A percentile compares a stretch with the other conserved stretches of the same genome.
Evolutionary conservation across 306 rosid species (phyloP).

Genomic region (Ceratonia siliqua): DNA sequence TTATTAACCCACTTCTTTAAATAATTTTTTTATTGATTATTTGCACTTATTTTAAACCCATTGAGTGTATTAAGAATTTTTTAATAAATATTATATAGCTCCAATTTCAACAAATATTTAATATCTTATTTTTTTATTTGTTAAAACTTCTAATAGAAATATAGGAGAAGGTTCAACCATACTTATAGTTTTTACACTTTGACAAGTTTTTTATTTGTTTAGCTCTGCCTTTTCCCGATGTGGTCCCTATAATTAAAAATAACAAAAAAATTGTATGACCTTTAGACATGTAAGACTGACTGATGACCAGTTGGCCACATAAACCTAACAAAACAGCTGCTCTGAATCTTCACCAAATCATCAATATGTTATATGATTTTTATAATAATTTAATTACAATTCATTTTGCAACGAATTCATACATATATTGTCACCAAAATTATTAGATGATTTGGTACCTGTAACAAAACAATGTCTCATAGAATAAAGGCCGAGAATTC

Average conservation of each 20-base stretch:
- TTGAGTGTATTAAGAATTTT: too few species aligned
- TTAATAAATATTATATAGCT: background rate
- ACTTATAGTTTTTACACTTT: too few species aligned
- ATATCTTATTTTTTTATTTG: background rate
- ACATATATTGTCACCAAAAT: background rate
- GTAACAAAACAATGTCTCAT: too few species aligned
- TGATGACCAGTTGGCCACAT: background rate
- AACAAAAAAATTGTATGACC: background rate
- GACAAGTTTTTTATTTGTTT: background rate
- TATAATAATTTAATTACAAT: background rate
- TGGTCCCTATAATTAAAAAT: background rate
- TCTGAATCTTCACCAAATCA: too few species aligned
- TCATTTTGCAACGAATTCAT: background rate
- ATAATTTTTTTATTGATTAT: too few species aligned
- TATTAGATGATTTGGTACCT: too few species aligned
- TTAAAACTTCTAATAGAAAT: background rate
- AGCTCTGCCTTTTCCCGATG: background rate
- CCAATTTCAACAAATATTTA: background rate
- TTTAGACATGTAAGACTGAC: background rate
- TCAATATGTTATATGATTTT: too few species aligned
- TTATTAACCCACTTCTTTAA: too few species aligned
- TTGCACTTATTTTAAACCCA: too few species aligned
- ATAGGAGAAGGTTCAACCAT: background rate
- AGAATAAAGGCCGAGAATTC: too few species aligned
- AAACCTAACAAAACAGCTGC: background rate